Base-by-base conservation (phyloP, 78 protist species). In the Dictyostelium brefeldianum region DNA sequence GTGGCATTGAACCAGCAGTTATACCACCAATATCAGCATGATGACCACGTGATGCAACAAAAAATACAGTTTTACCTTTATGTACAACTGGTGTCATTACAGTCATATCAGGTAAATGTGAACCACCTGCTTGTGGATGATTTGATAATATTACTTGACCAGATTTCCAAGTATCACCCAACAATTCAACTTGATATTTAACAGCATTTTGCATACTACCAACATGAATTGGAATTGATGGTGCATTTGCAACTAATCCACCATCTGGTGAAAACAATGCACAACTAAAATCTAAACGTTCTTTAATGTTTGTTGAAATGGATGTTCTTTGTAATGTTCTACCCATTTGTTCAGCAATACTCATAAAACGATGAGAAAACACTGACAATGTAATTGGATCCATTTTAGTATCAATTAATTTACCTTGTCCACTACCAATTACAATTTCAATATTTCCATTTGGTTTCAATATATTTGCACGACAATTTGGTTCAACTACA, bases 321-420 rank as follows among this genome's bases (percentile, higher is more conserved):
- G 99, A 82, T 1, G 99, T 98, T n/a, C 98, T 80, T 87, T 98
- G 98, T 22, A 98, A 74, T 5, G 98, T 95, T 9, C 93, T 48
- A 6, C 99, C 99, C 99, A 98, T 98, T 91, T 98, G 99, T 70
- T 98, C 99, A 6, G 99, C 99, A 36, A 98, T 98, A 85, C 94
- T 56, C 99, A 98, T 98, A 84, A 98, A 98, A 31, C 99, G 89
- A 80, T 98, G 97, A 27, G 92, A 62, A 75, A 97, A 98, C 10
- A 98, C 83, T 1, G 97, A 74, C 18, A 98, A 90, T 56, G 46
- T 77, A 54, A 98, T 79, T 14, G 97, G 91, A 36, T 98, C 98
- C 12, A 95, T 51, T 17, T 67, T 95, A 0, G 85, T 82, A 15
- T 20, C 22, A 15, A 89, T 67, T 17, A 36, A 6, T 36, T 71